Evolutionary conservation across 768 basidiomycete genomes (phyloP), one percentile per base, ranked within the genome.

Genomic region (Nidula microcarpa): DNA sequence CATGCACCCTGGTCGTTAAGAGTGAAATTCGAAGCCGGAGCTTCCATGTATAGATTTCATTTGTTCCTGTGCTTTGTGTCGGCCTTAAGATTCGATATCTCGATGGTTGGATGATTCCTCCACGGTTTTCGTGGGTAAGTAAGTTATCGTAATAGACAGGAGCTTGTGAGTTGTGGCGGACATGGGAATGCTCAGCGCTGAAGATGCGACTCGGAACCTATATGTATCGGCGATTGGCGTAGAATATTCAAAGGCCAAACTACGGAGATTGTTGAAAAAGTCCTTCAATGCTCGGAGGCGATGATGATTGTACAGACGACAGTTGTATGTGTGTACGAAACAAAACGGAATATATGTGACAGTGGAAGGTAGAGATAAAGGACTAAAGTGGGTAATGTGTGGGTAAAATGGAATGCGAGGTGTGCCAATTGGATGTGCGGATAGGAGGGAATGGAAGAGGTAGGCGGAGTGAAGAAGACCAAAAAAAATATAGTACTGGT

Each of bases 311-410:
- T 62, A 60, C 54, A 51, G 53, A 56, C 57, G 53, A 62, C 50
- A 51, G 41, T 49, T 49, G 48, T 16, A 11, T 49, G 51, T 52
- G 35, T 13, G 16, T 47, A 47, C 30, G 51, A 52, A 23, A 52
- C 44, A 52, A 47, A 35, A 30, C 11, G 9, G 33, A 41, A 41
- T 43, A 32, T 37, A 47, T 35, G 37, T 11, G 43, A 47, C 44
- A 52, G 46, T 16, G 41, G n/a, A 52, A 17, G 51, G 11, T 53
- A 41, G 13, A 60, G 65, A 69, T 70, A 71, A 71, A 73, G 69
- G 74, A 47, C 50, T 23, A 23, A 23, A 23, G 23, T 23, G 23
- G 57, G 58, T 74, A 75, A 78, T 75, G 77, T 71, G 70, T 62
- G 62, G 33, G 55, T 60, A 62, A 63, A 23, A 23, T 23, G 23